Evolutionary conservation across 73 alveolate genomes (phyloP).

Genomic region (Paraurostyla sp.): DNA sequence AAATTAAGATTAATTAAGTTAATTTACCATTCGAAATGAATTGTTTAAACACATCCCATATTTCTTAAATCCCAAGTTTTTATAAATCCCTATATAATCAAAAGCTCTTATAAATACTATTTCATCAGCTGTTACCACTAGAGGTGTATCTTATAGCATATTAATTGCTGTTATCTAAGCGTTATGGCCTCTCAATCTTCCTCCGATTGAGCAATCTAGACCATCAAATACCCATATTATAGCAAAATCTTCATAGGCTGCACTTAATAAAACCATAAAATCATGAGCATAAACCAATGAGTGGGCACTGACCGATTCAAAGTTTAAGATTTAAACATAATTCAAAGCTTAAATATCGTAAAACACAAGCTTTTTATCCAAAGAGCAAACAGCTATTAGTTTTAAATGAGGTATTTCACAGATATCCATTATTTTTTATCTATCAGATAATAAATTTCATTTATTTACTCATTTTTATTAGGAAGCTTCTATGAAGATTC

Average conservation of each 20-base stretch:
- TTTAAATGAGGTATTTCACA: conserved; percentile 70
- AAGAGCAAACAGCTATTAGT: conserved; percentile 56
- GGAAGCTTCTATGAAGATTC: conserved; percentile 58
- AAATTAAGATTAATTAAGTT: not conserved
- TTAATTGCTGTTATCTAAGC: conserved; percentile 66
- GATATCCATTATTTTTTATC: conserved; percentile 56
- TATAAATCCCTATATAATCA: conserved; percentile 42
- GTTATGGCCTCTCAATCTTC: conserved; percentile 64
- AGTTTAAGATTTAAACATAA: conserved; percentile 20
- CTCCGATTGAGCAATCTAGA: conserved; percentile 57
- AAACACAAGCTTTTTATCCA: conserved; percentile 61
- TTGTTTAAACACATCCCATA: conserved; percentile 51
- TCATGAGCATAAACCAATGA: conserved; percentile 68
- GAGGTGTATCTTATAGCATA: conserved; percentile 59
- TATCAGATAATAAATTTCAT: not conserved
- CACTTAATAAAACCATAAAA: conserved; percentile 61
- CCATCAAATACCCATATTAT: conserved; percentile 63
- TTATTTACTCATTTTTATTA: conserved; percentile 36
- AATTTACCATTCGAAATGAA: conserved; percentile 30
- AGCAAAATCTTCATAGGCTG: conserved; percentile 60
- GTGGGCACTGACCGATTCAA: conserved; percentile 67
- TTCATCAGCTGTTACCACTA: conserved; percentile 68
- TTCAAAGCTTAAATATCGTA: conserved; percentile 50
- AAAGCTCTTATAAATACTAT: not conserved
- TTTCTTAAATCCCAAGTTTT: conserved; percentile 73